A percentile compares a stretch with the other conserved stretches of the same genome.
Conservation (phyloP, 148 eudicot genomes). For the Rhododendron molle region DNA sequence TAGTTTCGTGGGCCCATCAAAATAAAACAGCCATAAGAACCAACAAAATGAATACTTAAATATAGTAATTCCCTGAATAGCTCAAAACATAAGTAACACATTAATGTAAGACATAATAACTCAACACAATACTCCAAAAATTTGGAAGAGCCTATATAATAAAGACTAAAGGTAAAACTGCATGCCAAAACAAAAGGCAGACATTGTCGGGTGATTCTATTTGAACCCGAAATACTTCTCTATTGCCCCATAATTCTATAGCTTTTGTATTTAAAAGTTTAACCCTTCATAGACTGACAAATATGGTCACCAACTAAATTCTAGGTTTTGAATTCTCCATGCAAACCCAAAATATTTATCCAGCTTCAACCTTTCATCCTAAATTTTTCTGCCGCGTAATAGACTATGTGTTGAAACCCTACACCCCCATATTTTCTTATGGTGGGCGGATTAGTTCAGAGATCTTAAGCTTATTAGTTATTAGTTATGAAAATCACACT, state of each 20-base stretch:
- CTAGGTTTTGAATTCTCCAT: background rate
- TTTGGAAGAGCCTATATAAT: background rate
- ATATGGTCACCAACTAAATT: background rate
- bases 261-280: background rate
- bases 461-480: background rate
- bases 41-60: background rate
- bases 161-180: background rate
- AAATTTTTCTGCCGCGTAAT: background rate
- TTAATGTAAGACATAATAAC: background rate
- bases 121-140: background rate
- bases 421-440: background rate
- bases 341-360: background rate
- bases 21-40: background rate
- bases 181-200: background rate
- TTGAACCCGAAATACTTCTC: background rate
- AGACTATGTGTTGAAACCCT: background rate
- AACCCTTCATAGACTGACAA: background rate
- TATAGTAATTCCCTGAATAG: background rate
- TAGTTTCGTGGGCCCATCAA: constrained; percentile 7
- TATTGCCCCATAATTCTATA: background rate
- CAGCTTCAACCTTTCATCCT: background rate
- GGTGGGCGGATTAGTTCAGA: background rate
- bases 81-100: background rate
- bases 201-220: background rate
- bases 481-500: background rate